Conservation (phyloP, 2,329 filamentous ascomycete species). For the Knoxdaviesia capensis region DNA sequence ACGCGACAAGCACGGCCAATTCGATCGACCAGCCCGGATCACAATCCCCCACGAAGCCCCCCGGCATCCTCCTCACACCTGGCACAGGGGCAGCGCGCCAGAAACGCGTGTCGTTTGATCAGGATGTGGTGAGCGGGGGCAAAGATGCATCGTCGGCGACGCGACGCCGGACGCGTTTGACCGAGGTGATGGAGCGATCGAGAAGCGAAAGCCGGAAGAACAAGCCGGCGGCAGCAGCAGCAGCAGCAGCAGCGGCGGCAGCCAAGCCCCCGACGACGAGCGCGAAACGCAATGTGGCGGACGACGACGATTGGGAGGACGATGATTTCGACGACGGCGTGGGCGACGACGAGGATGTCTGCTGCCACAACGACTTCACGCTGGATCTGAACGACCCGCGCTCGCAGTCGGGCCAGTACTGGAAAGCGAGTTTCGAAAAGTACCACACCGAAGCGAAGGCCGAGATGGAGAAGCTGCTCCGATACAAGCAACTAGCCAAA, state of each 20-base stretch:
- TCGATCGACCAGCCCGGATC: constrained; percentile 10
- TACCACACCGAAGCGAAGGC: constrained; percentile 53
- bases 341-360: constrained; percentile 15
- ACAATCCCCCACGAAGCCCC: constrained; percentile 27
- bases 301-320: constrained; percentile 32
- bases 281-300: constrained; percentile 6
- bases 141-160: constrained; percentile 9
- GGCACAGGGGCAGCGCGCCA: constrained; percentile 38
- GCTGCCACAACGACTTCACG: constrained; percentile 39
- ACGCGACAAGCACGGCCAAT: constrained; percentile 10
- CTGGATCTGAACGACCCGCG: constrained; percentile 53
- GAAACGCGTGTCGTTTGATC: constrained; percentile 46
- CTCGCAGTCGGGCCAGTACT: constrained; percentile 57
- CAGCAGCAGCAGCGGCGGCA: constrained; percentile 6
- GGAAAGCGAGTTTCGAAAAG: constrained; percentile 58
- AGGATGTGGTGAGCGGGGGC: constrained; percentile 25
- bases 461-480: constrained; percentile 59
- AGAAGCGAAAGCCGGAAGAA: constrained; percentile 10
- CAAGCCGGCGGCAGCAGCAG: background rate
- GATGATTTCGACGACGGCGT: constrained; percentile 17
- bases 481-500: constrained; percentile 63
- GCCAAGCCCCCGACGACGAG: constrained; percentile 5
- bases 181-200: constrained; percentile 24
- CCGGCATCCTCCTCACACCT: constrained; percentile 42
- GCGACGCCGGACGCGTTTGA: constrained; percentile 19